Evolutionary conservation across 2,329 filamentous ascomycete species (phyloP), one percentile per base, ranked within the genome.

Genomic region (Xylariaceae sp.): DNA sequence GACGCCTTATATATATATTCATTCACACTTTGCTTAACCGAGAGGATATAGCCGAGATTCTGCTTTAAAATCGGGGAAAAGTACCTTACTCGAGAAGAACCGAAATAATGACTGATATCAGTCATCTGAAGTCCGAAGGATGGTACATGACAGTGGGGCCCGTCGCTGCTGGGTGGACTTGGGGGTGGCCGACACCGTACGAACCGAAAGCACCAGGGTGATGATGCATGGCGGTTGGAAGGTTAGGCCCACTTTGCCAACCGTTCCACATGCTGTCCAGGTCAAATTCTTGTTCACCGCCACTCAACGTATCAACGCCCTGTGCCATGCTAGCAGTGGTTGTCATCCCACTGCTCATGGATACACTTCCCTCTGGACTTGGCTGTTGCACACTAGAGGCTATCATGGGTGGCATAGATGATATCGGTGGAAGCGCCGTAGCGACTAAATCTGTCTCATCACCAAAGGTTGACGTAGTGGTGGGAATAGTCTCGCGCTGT

Each of bases 321-420:
- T 65, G 65, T 2, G 60, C 48, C 46, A 69, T 56, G 16, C 63
- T 58, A 14, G 59, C 60, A 11, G 60, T 40, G 2, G 57, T 39
- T 9, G 64, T 62, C 19, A 68, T 61, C 11, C 60, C 64, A 34
- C 60, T 65, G 45, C 58, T 67, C 34, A 69, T 48, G 12, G 69
- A 66, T 7, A 68, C 55, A 16, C 64, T 70, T 28, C 64, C 69
- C 34, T 73, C 69, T 6, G 70, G 69, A 29, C 69, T 72, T 6
- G 69, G 69, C 45, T 71, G 69, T 46, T 72, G 70, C 19, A 70
- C 61, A 33, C 59, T 58, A 5, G 65, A 60, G 2, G 63, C 58
- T 48, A 72, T 64, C 37, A 71, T 62, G 4, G 66, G 47, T 1
- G 57, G 45, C 43, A 66, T 58, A 5, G 62, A 37, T 12, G 57